phyloP scores from a whole-genome alignment of 2,329 filamentous ascomycete genomes.

The Aurifilum marmelostoma region DNA sequence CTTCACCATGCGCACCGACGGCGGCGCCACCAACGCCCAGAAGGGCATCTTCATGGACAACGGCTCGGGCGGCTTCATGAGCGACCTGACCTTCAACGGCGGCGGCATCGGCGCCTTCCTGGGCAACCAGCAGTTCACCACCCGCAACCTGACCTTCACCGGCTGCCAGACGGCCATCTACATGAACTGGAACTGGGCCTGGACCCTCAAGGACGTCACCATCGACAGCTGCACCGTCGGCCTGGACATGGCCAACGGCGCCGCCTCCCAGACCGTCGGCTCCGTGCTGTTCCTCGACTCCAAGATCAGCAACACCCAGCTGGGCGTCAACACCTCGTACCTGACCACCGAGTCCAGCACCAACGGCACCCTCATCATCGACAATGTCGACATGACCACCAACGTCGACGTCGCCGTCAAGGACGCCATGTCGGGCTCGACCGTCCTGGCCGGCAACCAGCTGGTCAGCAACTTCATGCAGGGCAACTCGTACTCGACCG shows the following conservation, averaged over 20 bases:
- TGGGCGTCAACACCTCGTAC: conserved; percentile 79
- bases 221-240: conserved; percentile 78
- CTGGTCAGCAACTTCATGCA: conserved; percentile 76
- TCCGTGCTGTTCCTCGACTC: conserved; percentile 85
- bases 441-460: conserved; percentile 70
- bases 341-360: conserved; percentile 62
- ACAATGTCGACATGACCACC: conserved; percentile 83
- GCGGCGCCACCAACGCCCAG: conserved; percentile 66
- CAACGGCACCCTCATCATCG: conserved; percentile 81
- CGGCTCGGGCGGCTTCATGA: conserved; percentile 82
- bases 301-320: conserved; percentile 72
- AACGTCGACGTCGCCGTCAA: conserved; percentile 70
- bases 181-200: conserved; percentile 93
- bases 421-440: conserved; percentile 56
- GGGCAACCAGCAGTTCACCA: conserved; percentile 87
- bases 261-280: conserved; percentile 74
- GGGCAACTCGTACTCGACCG: conserved; percentile 70
- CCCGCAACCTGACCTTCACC: conserved; percentile 81
- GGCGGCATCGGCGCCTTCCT: conserved; percentile 78
- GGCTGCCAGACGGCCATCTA: conserved; percentile 80
- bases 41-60: conserved; percentile 85
- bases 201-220: conserved; percentile 75
- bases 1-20: conserved; percentile 76
- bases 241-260: conserved; percentile 74
- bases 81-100: conserved; percentile 81